Conservation (phyloP, 1,284 basidiomycete genomes). For the Neotropicomus parvogracilis region DNA sequence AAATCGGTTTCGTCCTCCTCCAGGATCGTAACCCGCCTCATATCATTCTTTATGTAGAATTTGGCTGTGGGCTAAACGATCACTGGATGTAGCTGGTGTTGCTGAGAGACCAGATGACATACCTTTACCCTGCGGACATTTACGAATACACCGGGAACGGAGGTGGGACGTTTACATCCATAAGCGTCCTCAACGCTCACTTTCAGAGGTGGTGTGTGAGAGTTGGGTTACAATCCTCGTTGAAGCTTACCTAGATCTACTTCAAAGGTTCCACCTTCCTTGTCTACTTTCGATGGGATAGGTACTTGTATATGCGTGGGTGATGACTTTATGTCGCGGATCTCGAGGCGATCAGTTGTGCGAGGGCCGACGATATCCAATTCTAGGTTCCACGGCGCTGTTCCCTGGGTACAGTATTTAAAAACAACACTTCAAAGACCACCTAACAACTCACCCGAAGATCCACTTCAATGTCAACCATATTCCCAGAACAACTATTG, state of each 20-base stretch:
- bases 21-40: slow-evolving; percentile 64
- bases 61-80: slow-evolving; percentile 71
- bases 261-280: slow-evolving; percentile 75
- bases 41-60: slow-evolving; percentile 67
- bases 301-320: slow-evolving; percentile 60
- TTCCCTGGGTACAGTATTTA: slow-evolving; percentile 55
- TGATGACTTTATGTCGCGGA: slow-evolving; percentile 54
- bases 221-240: background rate
- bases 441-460: slow-evolving; percentile 52
- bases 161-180: slow-evolving; percentile 78
- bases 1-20: slow-evolving; percentile 72
- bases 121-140: slow-evolving; percentile 86
- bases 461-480: slow-evolving; percentile 73
- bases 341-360: slow-evolving; percentile 55
- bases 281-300: slow-evolving; percentile 64
- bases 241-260: slow-evolving; percentile 64
- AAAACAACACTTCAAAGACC: background rate
- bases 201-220: slow-evolving; percentile 27
- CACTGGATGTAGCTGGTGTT: background rate
- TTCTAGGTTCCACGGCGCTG: slow-evolving; percentile 83
- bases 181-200: slow-evolving; percentile 87
- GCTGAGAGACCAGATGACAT: slow-evolving; percentile 18
- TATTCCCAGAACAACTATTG: slow-evolving; percentile 72
- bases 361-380: slow-evolving; percentile 72
- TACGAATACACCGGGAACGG: slow-evolving; percentile 78